Percentiles rank a stretch among this genome's conserved stretches.
Evolutionary conservation across 2,329 filamentous ascomycete species (phyloP).

Genomic region (Chrysoporthe puriensis): DNA sequence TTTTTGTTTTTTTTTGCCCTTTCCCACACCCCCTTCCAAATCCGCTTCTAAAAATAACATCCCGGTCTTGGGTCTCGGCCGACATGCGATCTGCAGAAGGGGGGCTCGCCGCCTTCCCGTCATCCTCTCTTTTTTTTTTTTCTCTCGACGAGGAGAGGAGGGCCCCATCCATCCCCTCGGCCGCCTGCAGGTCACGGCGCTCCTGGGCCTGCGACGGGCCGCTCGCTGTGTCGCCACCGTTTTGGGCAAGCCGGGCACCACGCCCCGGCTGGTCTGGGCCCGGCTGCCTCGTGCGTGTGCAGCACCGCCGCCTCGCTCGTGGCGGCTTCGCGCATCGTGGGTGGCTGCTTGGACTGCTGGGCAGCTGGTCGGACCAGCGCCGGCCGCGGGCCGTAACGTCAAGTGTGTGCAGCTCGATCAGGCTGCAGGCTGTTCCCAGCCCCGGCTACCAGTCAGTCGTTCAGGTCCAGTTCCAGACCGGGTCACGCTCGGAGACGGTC

Average conservation of each 20-base stretch:
- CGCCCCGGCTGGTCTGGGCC: neutral
- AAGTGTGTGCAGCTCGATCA: neutral
- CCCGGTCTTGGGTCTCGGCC: neutral
- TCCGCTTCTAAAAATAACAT: constrained; percentile 2
- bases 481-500: neutral
- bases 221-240: neutral
- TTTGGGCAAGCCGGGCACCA: neutral
- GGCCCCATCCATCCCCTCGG: no score
- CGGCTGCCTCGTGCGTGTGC: neutral
- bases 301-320: neutral
- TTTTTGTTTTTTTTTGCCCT: neutral
- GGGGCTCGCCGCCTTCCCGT: no score
- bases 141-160: no score
- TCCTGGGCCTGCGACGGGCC: neutral
- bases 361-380: neutral
- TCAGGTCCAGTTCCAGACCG: neutral
- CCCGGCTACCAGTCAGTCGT: neutral
- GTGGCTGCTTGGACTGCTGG: neutral
- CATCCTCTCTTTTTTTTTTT: no score
- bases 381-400: neutral
- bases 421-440: neutral
- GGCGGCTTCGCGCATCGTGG: neutral
- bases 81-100: no score
- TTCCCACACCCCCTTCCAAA: neutral
- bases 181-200: no score